Evolutionary conservation across 805 yeast species (phyloP).

Genomic region (Naumovozyma baii): DNA sequence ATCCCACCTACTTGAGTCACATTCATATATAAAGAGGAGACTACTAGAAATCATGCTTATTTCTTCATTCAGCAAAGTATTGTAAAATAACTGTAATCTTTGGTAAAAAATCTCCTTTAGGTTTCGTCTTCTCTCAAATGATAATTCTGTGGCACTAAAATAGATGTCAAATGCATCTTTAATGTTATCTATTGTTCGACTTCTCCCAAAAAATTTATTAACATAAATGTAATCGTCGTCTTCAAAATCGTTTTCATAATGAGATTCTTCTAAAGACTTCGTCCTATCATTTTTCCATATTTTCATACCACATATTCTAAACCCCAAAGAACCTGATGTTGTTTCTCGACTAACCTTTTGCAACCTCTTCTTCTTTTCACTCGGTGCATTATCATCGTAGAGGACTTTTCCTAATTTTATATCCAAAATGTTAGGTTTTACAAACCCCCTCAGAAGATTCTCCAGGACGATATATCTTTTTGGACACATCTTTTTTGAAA

Average conservation of each 20-base stretch:
- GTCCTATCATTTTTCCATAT: constrained; percentile 26
- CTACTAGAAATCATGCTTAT: constrained; percentile 64
- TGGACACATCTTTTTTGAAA: neutral
- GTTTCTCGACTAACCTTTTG: constrained; percentile 55
- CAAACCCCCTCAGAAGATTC: constrained; percentile 55
- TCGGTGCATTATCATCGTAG: constrained; percentile 51
- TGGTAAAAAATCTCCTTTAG: constrained; percentile 40
- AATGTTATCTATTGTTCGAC: constrained; percentile 37
- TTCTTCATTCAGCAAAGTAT: constrained; percentile 53
- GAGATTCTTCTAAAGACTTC: constrained; percentile 13
- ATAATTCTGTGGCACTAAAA: constrained; percentile 35
- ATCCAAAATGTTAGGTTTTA: constrained; percentile 66
- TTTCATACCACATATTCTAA: constrained; percentile 86
- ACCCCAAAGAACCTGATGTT: constrained; percentile 69
- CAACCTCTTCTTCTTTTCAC: constrained; percentile 55
- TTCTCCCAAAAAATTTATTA: constrained; percentile 66
- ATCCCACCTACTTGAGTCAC: constrained; percentile 49
- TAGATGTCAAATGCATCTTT: constrained; percentile 36
- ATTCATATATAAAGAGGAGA: constrained; percentile 64
- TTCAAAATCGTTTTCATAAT: constrained; percentile 20
- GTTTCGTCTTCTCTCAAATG: constrained; percentile 26
- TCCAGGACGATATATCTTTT: constrained; percentile 53
- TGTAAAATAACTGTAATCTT: constrained; percentile 58
- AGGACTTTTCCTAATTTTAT: constrained; percentile 69
- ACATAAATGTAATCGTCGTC: constrained; percentile 40